phyloP scores from a whole-genome alignment of 2,329 filamentous ascomycete genomes.

The Fusarium pseudoanthophilum region DNA sequence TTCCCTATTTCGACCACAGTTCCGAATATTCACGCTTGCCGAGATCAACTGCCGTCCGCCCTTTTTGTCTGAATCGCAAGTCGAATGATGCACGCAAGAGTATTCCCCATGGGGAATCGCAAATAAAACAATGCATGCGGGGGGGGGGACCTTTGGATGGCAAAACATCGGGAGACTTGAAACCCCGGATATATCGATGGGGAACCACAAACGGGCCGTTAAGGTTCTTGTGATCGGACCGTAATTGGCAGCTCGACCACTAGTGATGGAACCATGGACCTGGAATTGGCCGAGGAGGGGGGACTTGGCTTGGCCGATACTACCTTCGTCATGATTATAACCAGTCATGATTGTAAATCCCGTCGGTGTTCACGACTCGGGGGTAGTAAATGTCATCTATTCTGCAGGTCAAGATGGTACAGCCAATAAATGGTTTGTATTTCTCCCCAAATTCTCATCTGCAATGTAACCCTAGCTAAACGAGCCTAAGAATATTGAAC shows the following conservation, averaged over 20 bases:
- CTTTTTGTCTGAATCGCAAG: neutral
- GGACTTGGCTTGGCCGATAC: slow-evolving; percentile 3
- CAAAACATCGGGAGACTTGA: slow-evolving; percentile 1
- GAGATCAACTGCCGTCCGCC: slow-evolving; percentile 12
- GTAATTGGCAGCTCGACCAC: slow-evolving; percentile 1
- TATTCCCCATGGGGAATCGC: slow-evolving; percentile 21
- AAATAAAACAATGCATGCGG: neutral
- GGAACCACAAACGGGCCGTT: slow-evolving; percentile 28
- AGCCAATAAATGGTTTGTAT: neutral
- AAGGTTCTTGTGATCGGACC: slow-evolving; percentile 10
- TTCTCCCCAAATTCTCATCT: neutral
- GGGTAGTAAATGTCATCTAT: neutral
- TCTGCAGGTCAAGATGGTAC: neutral
- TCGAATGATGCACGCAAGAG: neutral
- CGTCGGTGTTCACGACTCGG: neutral
- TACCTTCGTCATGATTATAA: neutral
- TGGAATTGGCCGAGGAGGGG: neutral
- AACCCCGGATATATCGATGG: neutral
- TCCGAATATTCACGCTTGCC: slow-evolving; percentile 15
- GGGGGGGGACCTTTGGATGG: neutral
- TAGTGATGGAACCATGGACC: slow-evolving; percentile 2
- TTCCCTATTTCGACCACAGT: slow-evolving; percentile 5
- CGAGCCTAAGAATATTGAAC: neutral
- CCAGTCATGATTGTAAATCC: neutral
- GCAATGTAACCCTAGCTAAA: neutral